Evolutionary conservation across 1,139 yeast species (phyloP).

Genomic region (Kurtzmaniella quercitrusa): DNA sequence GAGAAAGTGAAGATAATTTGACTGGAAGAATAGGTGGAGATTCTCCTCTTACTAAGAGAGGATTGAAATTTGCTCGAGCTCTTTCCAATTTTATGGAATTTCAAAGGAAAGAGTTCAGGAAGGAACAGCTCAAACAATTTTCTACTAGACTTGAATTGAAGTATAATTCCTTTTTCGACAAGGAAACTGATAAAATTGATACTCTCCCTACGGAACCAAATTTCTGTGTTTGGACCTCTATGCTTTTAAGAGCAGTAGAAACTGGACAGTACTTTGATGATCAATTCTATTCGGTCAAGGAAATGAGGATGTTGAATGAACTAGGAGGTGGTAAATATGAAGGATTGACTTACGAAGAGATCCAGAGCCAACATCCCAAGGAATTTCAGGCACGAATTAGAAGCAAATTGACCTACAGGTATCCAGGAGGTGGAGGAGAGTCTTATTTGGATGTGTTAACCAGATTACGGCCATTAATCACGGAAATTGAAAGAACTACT

Average conservation of each 20-base stretch:
- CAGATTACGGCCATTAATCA: conserved; percentile 82
- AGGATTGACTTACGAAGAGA: conserved; percentile 86
- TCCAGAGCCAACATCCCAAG: conserved; percentile 63
- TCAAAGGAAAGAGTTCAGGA: conserved; percentile 69
- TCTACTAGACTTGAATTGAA: conserved; percentile 39
- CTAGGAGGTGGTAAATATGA: conserved; percentile 90
- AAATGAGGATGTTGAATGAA: conserved; percentile 91
- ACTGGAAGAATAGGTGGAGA: conserved; percentile 89
- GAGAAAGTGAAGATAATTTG: conserved; percentile 84
- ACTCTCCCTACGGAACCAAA: conserved; percentile 56
- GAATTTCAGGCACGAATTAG: conserved; percentile 74
- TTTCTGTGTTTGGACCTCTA: conserved; percentile 91
- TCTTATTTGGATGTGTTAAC: conserved; percentile 90
- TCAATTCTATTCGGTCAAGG: conserved; percentile 71
- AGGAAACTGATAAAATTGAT: conserved; percentile 19
- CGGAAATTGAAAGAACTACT: conserved; percentile 87
- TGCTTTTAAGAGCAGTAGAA: conserved; percentile 73
- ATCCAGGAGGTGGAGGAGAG: conserved; percentile 98
- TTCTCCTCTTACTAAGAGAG: conserved; percentile 74
- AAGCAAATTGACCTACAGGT: conserved; percentile 78
- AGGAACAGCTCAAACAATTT: conserved; percentile 54
- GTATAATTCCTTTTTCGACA: conserved; percentile 26
- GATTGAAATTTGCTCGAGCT: conserved; percentile 67
- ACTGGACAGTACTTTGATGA: conserved; percentile 75
- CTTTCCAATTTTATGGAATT: conserved; percentile 68